These are phyloP conservation scores for Lentinus brumalis DNA, from an alignment of 768 basidiomycete genomes.

Conservation along the genomic window DNA sequence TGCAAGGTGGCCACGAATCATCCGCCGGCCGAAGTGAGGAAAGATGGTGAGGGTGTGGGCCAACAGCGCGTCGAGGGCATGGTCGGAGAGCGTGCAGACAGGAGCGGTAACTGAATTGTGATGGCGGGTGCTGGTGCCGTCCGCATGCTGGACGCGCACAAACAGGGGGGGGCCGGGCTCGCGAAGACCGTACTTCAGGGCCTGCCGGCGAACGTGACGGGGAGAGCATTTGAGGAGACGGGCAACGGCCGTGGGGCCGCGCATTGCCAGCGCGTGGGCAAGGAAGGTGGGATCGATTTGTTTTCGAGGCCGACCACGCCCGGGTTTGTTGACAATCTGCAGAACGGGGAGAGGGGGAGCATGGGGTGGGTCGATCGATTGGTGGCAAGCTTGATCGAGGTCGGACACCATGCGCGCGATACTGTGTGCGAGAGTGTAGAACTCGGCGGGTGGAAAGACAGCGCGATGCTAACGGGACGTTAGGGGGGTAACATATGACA, in stretches of 20 bases:
- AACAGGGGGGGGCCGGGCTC: conserved; percentile 26
- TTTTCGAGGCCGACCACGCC: too few species aligned
- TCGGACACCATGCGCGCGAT: too few species aligned
- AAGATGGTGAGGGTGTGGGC: background rate
- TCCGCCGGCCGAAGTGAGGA: conserved; percentile 2
- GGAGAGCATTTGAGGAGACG: conserved; percentile 21
- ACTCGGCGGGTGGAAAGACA: too few species aligned
- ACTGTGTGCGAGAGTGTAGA: too few species aligned
- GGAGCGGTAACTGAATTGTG: conserved; percentile 22
- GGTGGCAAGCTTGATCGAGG: too few species aligned
- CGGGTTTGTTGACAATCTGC: too few species aligned
- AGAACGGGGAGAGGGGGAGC: too few species aligned
- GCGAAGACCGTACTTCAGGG: conserved; percentile 29
- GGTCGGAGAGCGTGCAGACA: conserved; percentile 10
- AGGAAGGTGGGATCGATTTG: background rate
- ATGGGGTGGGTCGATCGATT: too few species aligned
- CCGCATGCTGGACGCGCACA: conserved; percentile 8
- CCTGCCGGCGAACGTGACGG: conserved; percentile 29
- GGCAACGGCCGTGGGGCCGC: conserved; percentile 15
- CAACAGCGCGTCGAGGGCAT: background rate
- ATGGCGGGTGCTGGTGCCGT: conserved; percentile 15
- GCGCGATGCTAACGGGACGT: too few species aligned
- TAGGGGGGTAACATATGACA: too few species aligned
- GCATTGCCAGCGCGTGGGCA: background rate
- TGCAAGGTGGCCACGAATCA: conserved; percentile 6